A percentile compares a stretch with the other conserved stretches of the same genome.
These are phyloP conservation scores for Emmonsia crescens DNA, from an alignment of 2,329 filamentous ascomycete genomes.

Conservation along the genomic window DNA sequence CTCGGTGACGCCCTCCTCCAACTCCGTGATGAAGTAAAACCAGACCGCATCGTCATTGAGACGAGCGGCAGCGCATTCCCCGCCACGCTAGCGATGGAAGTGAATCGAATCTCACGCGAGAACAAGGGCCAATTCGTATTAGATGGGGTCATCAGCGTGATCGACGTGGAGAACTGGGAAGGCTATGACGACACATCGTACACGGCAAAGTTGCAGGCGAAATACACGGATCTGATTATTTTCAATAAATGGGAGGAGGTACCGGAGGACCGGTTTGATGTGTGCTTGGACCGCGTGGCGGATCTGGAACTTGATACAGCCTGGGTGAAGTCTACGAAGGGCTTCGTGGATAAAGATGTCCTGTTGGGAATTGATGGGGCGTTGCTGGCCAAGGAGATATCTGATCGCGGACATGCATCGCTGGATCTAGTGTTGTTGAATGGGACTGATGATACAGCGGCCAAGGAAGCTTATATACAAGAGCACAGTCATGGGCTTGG, in stretches of 20 bases:
- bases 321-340: constrained; percentile 74
- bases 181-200: constrained; percentile 87
- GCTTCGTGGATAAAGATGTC: constrained; percentile 65
- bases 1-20: constrained; percentile 69
- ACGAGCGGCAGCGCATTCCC: constrained; percentile 83
- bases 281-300: constrained; percentile 65
- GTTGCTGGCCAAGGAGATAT: constrained; percentile 37
- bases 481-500: constrained; percentile 27
- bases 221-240: constrained; percentile 81
- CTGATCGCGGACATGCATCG: constrained; percentile 33
- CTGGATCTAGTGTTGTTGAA: constrained; percentile 19
- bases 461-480: constrained; percentile 7
- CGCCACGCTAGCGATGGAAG: constrained; percentile 79
- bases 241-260: constrained; percentile 87
- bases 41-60: constrained; percentile 87
- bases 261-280: constrained; percentile 62
- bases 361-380: constrained; percentile 82
- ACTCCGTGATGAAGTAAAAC: constrained; percentile 50
- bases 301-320: constrained; percentile 72
- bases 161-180: constrained; percentile 91
- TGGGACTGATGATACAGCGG: constrained; percentile 11
- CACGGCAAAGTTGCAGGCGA: constrained; percentile 77
- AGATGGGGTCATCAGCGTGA: constrained; percentile 79
- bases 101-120: constrained; percentile 66
- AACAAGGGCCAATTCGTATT: constrained; percentile 52